Percentiles rank a stretch among this genome's conserved stretches.
These are phyloP conservation scores for Rhododendron kiyosumense DNA, from an alignment of 148 eudicot species.

Conservation along the genomic window DNA sequence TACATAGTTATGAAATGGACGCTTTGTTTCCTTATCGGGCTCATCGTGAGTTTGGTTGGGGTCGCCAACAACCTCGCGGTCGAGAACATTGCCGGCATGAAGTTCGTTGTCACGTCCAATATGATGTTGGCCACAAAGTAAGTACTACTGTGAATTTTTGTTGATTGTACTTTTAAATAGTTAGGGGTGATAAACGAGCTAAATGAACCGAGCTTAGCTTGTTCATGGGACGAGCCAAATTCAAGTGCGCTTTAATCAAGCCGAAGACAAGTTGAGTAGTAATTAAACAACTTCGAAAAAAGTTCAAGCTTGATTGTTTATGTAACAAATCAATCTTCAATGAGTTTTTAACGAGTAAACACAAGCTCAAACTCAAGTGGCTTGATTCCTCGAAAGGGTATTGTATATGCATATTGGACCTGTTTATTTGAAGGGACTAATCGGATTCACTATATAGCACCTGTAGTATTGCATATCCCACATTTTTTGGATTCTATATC, in stretches of 20 bases:
- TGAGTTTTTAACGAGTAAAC: not conserved
- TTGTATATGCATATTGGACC: not conserved
- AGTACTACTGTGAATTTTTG: not conserved
- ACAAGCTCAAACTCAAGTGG: not conserved
- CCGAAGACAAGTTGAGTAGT: not conserved
- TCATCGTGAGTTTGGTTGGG: slow-evolving; percentile 62
- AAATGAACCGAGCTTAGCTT: not conserved
- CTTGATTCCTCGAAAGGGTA: not conserved
- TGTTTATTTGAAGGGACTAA: not conserved
- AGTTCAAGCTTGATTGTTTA: not conserved
- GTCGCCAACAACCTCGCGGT: slow-evolving; percentile 70
- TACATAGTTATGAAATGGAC: slow-evolving; percentile 81
- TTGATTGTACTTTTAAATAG: not conserved
- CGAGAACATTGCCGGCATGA: slow-evolving; percentile 80
- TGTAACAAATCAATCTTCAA: not conserved
- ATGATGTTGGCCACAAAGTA: slow-evolving; percentile 64
- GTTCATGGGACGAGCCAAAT: not conserved
- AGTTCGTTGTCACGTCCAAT: slow-evolving; percentile 85
- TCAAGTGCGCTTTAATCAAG: not conserved
- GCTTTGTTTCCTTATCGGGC: slow-evolving; percentile 63
- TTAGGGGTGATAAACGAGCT: not conserved
- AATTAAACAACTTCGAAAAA: not conserved
- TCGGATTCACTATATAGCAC: not conserved
- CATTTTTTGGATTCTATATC: not conserved
- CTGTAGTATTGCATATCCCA: not conserved